Conservation (phyloP, 208 protist genomes). For the Porcisia deanei region DNA sequence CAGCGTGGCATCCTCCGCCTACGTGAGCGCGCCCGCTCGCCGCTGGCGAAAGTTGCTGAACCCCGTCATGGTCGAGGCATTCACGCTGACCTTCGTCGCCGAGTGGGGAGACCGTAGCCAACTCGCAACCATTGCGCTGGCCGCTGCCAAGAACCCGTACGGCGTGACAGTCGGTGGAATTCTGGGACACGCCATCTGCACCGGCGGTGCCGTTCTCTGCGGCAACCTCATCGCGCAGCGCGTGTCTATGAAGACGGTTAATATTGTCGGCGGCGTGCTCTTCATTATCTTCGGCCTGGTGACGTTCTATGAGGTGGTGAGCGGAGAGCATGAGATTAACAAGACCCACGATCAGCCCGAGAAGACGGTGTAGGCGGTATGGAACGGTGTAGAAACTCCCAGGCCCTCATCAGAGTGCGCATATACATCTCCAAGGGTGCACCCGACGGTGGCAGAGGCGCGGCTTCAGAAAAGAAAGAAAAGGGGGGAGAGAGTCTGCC, state of each 20-base stretch:
- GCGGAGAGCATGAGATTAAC: slow-evolving; percentile 32
- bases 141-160: slow-evolving; percentile 90
- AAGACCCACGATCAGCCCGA: slow-evolving; percentile 17
- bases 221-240: slow-evolving; percentile 82
- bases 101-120: slow-evolving; percentile 98
- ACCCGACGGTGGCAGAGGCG: neutral
- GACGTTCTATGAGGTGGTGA: slow-evolving; percentile 65
- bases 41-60: slow-evolving; percentile 59
- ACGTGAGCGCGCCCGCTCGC: slow-evolving; percentile 43
- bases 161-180: slow-evolving; percentile 94
- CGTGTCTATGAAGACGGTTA: slow-evolving; percentile 81
- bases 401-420: neutral
- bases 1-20: slow-evolving; percentile 37
- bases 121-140: slow-evolving; percentile 95
- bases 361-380: neutral
- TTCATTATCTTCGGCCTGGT: slow-evolving; percentile 80
- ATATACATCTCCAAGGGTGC: neutral
- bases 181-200: slow-evolving; percentile 95
- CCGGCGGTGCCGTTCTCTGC: slow-evolving; percentile 91
- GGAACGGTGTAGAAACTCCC: too few species aligned
- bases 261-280: slow-evolving; percentile 74
- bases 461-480: too few species aligned
- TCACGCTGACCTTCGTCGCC: slow-evolving; percentile 96
- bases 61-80: slow-evolving; percentile 91
- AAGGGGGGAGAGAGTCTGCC: too few species aligned